Evolutionary conservation across 108 stramenopile genomes (phyloP), one percentile per base, ranked within the genome.

Genomic region (Nitzschia sp.): DNA sequence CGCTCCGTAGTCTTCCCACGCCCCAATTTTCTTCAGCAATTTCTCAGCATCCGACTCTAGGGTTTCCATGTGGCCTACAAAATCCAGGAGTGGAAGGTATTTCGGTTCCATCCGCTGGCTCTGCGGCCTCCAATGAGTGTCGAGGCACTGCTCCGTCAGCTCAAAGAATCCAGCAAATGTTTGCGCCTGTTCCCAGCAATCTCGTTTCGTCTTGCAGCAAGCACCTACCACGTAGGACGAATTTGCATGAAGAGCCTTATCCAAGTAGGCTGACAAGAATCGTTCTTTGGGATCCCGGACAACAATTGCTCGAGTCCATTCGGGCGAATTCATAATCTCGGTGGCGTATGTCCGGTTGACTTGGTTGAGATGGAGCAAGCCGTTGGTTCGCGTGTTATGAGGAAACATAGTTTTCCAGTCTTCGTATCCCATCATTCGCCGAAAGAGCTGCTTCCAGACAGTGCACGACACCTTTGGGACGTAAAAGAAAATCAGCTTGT

Each of bases 241-340:
- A 36, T 44, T 73, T 72, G 3, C 59, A 30, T n/a, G 31, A 41
- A 63, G 47, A 2, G 50, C 73, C 63, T 84, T 58, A 27, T 73
- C 31, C 19, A 21, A 17, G 35, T 38, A 73, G 11, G 65, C 80
- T 2, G 77, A 79, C n/a, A 89, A 36, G 19, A 85, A 50, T 26
- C 88, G 67, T 19, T 89, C 80, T 48, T 84, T 83, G 2, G 88
- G 88, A 75, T 81, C 73, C 6, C 88, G 57, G 1, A 89, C 79
- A 36, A 89, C 76, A 19, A 84, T 75, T 21, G 88, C 87, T 45
- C 55, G 41, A 2, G 84, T 85, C 84, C 84, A 88, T 32, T 75
- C 59, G 0, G 75, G 75, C n/a, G 47, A 52, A 1, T 67, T 80
- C 72, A 87, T 69, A 48, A 87, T 87, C 0, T 35, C 33, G 1